Percentiles rank a stretch among this genome's conserved stretches.
These are phyloP conservation scores for Rubia yunnanensis DNA, from an alignment of 257 asterid species.

Conservation along the genomic window DNA sequence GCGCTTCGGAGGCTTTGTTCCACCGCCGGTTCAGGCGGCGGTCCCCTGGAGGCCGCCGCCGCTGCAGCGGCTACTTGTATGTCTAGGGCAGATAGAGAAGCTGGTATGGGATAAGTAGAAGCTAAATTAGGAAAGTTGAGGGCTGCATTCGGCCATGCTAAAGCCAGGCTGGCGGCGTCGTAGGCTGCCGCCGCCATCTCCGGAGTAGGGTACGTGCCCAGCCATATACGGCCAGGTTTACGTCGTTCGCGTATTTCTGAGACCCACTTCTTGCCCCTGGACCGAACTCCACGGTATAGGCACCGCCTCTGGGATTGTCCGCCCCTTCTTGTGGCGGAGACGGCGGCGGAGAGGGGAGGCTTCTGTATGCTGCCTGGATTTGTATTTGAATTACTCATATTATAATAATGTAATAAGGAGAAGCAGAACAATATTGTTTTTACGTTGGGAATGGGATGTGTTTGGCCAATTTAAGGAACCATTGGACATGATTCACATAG, in stretches of 20 bases:
- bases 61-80: conserved; percentile 9
- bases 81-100: conserved; percentile 26
- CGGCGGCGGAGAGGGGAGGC: neutral
- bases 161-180: conserved; percentile 51
- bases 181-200: conserved; percentile 71
- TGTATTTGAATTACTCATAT: neutral
- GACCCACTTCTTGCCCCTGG: conserved; percentile 55
- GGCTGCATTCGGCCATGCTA: conserved; percentile 34
- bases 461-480: conserved; percentile 14
- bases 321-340: neutral
- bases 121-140: conserved; percentile 34
- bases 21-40: neutral
- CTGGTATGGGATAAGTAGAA: conserved; percentile 24
- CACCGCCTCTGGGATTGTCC: conserved; percentile 27
- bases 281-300: conserved; percentile 36
- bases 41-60: conserved; percentile 4
- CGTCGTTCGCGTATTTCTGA: conserved; percentile 65
- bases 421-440: neutral
- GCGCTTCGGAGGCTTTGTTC: neutral
- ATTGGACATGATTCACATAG: neutral
- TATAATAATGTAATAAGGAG: neutral
- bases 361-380: too few relatives aligned
- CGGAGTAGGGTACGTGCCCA: conserved; percentile 43
- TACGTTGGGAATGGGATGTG: neutral
- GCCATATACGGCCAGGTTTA: conserved; percentile 52